These are phyloP conservation scores for Hordeum marinum DNA, from an alignment of 176 grass and related monocot genomes.

Conservation along the genomic window DNA sequence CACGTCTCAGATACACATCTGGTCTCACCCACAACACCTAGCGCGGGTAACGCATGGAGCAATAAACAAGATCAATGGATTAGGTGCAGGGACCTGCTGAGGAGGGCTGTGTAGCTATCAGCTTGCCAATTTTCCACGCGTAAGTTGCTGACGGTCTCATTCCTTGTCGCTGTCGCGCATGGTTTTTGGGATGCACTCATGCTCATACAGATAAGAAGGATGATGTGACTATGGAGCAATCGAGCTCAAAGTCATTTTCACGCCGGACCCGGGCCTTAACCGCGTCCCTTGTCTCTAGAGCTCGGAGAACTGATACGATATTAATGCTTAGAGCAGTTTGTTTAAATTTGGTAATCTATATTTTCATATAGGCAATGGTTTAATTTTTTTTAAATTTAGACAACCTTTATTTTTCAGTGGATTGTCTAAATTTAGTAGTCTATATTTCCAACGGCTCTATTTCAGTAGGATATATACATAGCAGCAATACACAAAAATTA, in stretches of 20 bases:
- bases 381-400: no score
- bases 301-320: no score
- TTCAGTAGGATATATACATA: no score
- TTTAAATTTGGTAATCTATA: no score
- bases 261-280: not conserved
- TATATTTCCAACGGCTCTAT: no score
- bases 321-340: no score
- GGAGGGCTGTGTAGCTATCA: not conserved
- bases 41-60: not conserved
- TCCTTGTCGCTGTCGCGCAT: not conserved
- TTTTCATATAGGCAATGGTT: no score
- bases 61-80: not conserved
- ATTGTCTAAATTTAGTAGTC: no score
- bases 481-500: no score
- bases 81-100: not conserved
- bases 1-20: not conserved
- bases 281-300: not conserved
- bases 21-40: not conserved
- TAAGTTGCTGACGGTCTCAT: not conserved
- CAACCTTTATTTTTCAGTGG: no score
- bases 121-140: not conserved
- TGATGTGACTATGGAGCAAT: not conserved
- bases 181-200: no score
- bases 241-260: not conserved
- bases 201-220: not conserved